Percentiles rank a stretch among this genome's conserved stretches.
These are phyloP conservation scores for Carex myosuroides DNA, from an alignment of 176 grass and related monocot genomes.

Conservation along the genomic window DNA sequence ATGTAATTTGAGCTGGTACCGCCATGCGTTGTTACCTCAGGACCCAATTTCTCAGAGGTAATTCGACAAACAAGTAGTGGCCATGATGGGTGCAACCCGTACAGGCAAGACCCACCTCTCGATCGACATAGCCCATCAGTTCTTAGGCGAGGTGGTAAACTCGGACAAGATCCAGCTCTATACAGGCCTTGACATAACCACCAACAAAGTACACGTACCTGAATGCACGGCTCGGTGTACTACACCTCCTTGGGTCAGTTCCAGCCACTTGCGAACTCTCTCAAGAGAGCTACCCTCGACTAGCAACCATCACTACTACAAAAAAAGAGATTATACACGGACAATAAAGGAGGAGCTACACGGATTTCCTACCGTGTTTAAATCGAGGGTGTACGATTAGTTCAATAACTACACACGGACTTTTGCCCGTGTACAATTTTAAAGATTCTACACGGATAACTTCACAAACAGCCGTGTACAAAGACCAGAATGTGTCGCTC, in stretches of 20 bases:
- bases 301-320: conserved; percentile 14
- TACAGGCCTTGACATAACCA: conserved; percentile 71
- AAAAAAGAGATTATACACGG: too few species aligned
- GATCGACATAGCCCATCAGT: conserved; percentile 49
- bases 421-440: too few species aligned
- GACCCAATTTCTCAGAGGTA: background rate
- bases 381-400: too few species aligned
- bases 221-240: conserved; percentile 48
- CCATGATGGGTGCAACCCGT: conserved; percentile 77
- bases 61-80: conserved; percentile 27
- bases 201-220: conserved; percentile 57
- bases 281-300: conserved; percentile 21
- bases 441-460: too few species aligned
- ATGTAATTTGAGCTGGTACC: background rate
- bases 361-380: too few species aligned
- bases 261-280: conserved; percentile 38
- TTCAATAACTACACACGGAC: too few species aligned
- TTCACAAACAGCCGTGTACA: too few species aligned
- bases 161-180: conserved; percentile 94
- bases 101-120: conserved; percentile 89
- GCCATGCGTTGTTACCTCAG: background rate
- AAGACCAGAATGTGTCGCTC: too few species aligned
- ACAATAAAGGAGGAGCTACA: too few species aligned
- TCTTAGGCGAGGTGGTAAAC: conserved; percentile 75
- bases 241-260: conserved; percentile 67